These are phyloP conservation scores for Halophytophthora polymorphica DNA, from an alignment of 352 stramenopile genomes.

Conservation along the genomic window DNA sequence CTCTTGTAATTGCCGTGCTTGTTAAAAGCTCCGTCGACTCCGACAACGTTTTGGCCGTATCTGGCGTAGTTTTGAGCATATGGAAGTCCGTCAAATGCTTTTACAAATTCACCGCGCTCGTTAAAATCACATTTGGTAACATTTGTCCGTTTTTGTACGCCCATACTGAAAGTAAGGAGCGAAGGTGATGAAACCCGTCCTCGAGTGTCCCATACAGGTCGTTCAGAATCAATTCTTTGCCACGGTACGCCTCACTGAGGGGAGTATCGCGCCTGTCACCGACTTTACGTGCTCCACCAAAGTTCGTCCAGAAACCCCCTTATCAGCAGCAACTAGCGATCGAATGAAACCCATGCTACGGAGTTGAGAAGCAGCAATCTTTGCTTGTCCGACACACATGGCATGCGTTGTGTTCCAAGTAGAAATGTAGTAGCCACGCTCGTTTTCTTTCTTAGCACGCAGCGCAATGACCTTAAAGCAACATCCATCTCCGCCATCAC, in stretches of 20 bases:
- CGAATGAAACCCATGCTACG: slow-evolving; percentile 1
- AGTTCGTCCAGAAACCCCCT: not conserved
- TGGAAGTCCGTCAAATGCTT: slow-evolving; percentile 11
- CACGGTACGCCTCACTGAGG: slow-evolving; percentile 5
- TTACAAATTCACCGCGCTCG: slow-evolving; percentile 6
- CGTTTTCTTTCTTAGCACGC: not conserved
- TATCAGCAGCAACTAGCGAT: not conserved
- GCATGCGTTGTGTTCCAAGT: slow-evolving; percentile 1
- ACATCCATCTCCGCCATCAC: not conserved
- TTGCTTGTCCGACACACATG: slow-evolving; percentile 2
- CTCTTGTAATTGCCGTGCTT: slow-evolving; percentile 7
- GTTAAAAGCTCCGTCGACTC: slow-evolving; percentile 11
- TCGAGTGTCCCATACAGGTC: slow-evolving; percentile 8
- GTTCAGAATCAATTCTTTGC: slow-evolving; percentile 7
- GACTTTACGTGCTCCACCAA: slow-evolving; percentile 3
- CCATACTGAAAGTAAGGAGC: slow-evolving; percentile 3
- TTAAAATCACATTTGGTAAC: slow-evolving; percentile 6
- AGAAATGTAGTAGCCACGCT: slow-evolving; percentile 4
- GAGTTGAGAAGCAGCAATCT: slow-evolving; percentile 4
- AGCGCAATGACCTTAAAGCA: slow-evolving; percentile 2
- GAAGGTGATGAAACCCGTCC: slow-evolving; percentile 3
- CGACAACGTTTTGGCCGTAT: slow-evolving; percentile 7
- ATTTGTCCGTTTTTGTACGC: slow-evolving; percentile 8
- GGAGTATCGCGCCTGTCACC: not conserved
- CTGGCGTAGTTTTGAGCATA: not conserved